Evolutionary conservation across 176 grass and related monocot species (phyloP).

Genomic region (Bolboschoenus planiculmis): DNA sequence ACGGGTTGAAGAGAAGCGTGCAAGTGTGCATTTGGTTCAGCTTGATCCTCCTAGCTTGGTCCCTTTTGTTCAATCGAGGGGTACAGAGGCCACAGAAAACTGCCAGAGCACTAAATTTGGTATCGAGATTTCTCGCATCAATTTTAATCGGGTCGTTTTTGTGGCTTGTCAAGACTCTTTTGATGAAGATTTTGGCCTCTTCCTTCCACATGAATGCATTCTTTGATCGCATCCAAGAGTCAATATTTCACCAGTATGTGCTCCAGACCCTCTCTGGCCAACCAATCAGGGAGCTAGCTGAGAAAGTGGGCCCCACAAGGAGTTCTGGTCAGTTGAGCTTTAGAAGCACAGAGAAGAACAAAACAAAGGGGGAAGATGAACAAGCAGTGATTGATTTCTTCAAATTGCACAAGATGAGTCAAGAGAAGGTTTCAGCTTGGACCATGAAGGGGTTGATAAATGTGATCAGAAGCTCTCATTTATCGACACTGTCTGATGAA

Average conservation of each 20-base stretch:
- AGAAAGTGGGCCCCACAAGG: slow-evolving; percentile 51
- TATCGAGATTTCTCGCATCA: slow-evolving; percentile 52
- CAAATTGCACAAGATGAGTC: slow-evolving; percentile 73
- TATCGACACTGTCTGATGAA: slow-evolving; percentile 66
- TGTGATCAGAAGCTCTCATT: slow-evolving; percentile 61
- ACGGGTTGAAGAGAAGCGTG: slow-evolving; percentile 71
- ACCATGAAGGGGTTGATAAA: slow-evolving; percentile 77
- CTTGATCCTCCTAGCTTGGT: slow-evolving; percentile 69
- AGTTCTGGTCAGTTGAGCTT: slow-evolving; percentile 57
- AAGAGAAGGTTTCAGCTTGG: slow-evolving; percentile 87
- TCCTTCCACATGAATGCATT: slow-evolving; percentile 83
- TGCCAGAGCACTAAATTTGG: slow-evolving; percentile 46
- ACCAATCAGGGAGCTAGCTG: slow-evolving; percentile 71
- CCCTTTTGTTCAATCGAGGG: slow-evolving; percentile 48
- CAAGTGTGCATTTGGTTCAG: slow-evolving; percentile 70
- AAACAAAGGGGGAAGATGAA: slow-evolving; percentile 44
- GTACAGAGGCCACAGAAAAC: slow-evolving; percentile 30
- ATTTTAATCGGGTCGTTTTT: slow-evolving; percentile 53
- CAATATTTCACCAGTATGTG: slow-evolving; percentile 81
- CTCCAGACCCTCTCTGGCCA: slow-evolving; percentile 74
- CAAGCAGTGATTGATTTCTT: slow-evolving; percentile 56
- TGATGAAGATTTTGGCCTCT: slow-evolving; percentile 89
- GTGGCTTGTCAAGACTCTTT: slow-evolving; percentile 68
- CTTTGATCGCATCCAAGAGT: slow-evolving; percentile 96
- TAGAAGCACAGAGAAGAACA: slow-evolving; percentile 33